Evolutionary conservation across 306 rosid species (phyloP), one percentile per base, ranked within the genome.

Genomic region (peach (Prunus persica)): DNA sequence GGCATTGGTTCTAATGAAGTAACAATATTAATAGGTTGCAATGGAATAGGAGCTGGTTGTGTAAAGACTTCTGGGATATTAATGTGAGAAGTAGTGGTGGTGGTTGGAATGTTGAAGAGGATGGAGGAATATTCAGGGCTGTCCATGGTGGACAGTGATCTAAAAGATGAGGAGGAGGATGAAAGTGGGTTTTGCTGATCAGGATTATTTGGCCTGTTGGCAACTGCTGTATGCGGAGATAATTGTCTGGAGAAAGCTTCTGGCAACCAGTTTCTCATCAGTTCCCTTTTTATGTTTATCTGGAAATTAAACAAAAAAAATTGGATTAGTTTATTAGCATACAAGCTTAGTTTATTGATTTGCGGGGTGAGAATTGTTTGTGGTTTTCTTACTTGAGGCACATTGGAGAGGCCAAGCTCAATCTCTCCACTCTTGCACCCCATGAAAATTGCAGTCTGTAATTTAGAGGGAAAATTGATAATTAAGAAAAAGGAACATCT

Each of bases 381-480:
- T 38, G 43, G 43, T 38, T 38, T 38, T 8, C 78, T 85, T 82
- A 93, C 98, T 87, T 85, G 91, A 68, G 97, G 82, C 84, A 81
- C 88, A 49, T 80, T 81, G 60, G 91, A 77, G 75, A 90, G 85
- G 18, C 98, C 98, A 49, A 94, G 82, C 82, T 94, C 98, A 81
- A 94, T 89, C 87, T 94, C 98, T 49, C 98, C 97, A 65, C 71
- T 81, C 76, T 80, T 90, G 83, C 96, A 90, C 55, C 91, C 97
- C 92, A 94, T 92, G 90, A 92, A 94, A 75, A 90, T 81, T 45
- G 91, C 91, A 63, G 86, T 84, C 97, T 93, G 83, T 84, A 68
- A 76, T 47, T 9, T 62, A 50, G 2, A 30, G 73, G 65, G 7
- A 27, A 19, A 47, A 25, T 6, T 10, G 20, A 8, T 38, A 38